phyloP scores from a whole-genome alignment of 176 grass and related monocot genomes.

The Musa schizocarpa region DNA sequence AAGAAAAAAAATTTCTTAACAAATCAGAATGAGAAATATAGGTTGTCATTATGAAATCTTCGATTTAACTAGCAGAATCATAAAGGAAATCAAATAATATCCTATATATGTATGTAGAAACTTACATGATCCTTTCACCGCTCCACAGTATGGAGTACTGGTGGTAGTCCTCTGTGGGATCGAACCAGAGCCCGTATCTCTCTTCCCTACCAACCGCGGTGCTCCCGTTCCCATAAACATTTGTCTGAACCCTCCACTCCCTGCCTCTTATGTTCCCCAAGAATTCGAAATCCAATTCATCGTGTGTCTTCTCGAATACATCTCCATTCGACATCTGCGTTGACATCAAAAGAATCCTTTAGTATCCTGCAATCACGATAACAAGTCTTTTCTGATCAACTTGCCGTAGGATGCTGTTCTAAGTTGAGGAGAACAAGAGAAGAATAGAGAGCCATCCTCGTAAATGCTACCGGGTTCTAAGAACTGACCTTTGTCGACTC shows the following conservation, averaged over 20 bases:
- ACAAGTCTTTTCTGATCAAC: neutral
- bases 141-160: conserved; percentile 75
- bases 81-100: neutral
- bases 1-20: neutral
- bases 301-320: conserved; percentile 77
- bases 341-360: conserved; percentile 9
- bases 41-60: neutral
- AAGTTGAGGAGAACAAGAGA: neutral
- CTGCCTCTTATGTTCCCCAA: conserved; percentile 59
- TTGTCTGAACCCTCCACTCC: conserved; percentile 85
- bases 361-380: neutral
- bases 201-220: conserved; percentile 62
- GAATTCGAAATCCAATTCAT: conserved; percentile 97
- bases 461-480: too few species aligned
- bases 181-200: conserved; percentile 73
- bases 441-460: neutral
- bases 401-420: neutral
- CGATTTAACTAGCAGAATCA: neutral
- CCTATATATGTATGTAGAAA: neutral
- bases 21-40: neutral
- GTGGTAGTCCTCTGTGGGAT: conserved; percentile 69
- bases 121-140: conserved; percentile 55
- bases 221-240: conserved; percentile 82
- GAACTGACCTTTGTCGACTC: neutral
- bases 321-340: conserved; percentile 82